A percentile compares a stretch with the other conserved stretches of the same genome.
These are phyloP conservation scores for Isabelozyma heimii DNA, from an alignment of 805 yeast species.

Conservation along the genomic window DNA sequence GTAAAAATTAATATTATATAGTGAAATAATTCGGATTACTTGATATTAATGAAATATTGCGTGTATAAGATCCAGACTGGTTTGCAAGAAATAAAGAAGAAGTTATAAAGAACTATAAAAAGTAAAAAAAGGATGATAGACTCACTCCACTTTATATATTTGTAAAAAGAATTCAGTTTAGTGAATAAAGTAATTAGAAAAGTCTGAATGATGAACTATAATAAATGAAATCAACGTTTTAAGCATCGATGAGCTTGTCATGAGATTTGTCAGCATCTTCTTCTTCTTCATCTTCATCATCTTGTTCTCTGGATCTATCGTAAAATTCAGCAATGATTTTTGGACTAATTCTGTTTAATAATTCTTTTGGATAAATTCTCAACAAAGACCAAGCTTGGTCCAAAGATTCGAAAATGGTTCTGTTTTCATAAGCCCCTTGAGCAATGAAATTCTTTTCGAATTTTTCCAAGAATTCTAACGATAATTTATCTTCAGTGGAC, in stretches of 20 bases:
- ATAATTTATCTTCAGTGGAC: slow-evolving; percentile 94
- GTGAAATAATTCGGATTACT: no score
- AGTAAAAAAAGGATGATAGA: background rate
- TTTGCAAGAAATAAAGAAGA: slow-evolving; percentile 2
- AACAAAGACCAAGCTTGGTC: slow-evolving; percentile 98
- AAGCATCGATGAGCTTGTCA: slow-evolving; percentile 41
- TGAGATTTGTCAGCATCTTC: slow-evolving; percentile 31
- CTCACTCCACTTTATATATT: background rate
- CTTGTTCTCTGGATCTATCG: slow-evolving; percentile 78
- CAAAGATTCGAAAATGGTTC: slow-evolving; percentile 90
- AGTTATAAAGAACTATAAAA: slow-evolving; percentile 3
- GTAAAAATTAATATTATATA: no score
- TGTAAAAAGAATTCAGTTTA: no score
- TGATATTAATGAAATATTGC: background rate
- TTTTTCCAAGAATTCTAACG: slow-evolving; percentile 95
- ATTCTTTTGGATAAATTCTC: slow-evolving; percentile 98
- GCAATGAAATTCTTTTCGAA: slow-evolving; percentile 93
- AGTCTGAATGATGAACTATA: background rate
- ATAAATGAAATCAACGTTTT: slow-evolving; percentile 4
- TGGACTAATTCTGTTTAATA: slow-evolving; percentile 97
- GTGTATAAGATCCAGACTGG: background rate
- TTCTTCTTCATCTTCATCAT: slow-evolving; percentile 50
- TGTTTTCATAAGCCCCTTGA: slow-evolving; percentile 96
- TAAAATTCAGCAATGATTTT: slow-evolving; percentile 94
- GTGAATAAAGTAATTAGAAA: background rate